Percentiles rank a stretch among this genome's conserved stretches.
Conservation (phyloP, 2,329 filamentous ascomycete genomes). For the Verticillium longisporum region DNA sequence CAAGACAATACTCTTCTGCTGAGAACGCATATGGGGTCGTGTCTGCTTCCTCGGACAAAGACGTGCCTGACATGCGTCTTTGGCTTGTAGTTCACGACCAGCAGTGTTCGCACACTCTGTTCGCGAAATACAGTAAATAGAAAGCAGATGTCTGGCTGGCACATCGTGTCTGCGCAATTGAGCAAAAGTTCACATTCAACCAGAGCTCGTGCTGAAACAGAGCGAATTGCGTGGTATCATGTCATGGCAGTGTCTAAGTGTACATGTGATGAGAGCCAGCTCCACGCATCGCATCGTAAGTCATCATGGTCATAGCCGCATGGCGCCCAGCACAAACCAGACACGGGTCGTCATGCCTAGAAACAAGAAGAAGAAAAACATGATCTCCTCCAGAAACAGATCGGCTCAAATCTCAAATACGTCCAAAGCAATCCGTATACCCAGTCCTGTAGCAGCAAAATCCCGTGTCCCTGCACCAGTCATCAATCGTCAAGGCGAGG, state of each 20-base stretch:
- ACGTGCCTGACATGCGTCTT: not conserved
- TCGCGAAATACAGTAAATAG: no score
- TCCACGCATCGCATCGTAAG: not conserved
- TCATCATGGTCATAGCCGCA: not conserved
- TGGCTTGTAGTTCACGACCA: no score
- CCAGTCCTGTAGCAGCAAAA: not conserved
- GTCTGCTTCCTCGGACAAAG: not conserved
- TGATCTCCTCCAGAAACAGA: no score
- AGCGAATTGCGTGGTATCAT: not conserved
- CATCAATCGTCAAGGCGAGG: not conserved
- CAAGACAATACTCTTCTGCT: not conserved
- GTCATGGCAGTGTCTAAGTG: not conserved
- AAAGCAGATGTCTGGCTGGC: not conserved
- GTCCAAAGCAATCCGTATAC: not conserved
- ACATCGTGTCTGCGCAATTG: not conserved
- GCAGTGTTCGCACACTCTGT: no score
- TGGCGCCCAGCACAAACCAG: not conserved
- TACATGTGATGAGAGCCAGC: not conserved
- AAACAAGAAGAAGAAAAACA: not conserved
- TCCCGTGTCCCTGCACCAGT: not conserved
- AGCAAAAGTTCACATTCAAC: not conserved
- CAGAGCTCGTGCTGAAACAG: not conserved
- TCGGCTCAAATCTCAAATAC: not conserved
- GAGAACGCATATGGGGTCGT: not conserved
- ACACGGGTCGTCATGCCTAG: not conserved